Evolutionary conservation across 1,139 yeast genomes (phyloP), one percentile per base, ranked within the genome.

Genomic region (Geotrichum carabidarum): DNA sequence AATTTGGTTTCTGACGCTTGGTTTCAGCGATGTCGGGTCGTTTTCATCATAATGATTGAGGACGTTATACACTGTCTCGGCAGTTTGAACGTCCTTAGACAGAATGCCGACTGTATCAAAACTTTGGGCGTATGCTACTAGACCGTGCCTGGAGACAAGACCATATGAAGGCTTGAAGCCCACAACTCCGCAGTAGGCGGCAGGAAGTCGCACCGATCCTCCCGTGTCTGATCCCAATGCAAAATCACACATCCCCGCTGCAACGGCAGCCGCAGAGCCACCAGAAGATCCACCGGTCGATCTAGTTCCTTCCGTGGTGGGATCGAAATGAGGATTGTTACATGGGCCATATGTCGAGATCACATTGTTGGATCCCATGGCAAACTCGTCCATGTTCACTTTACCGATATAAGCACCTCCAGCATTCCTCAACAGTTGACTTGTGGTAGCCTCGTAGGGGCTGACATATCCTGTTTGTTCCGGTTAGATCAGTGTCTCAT

Each of bases 101-200:
- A 91, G 56, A 0, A 94, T 79, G 0, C 99, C 99, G 8, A 94
- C 97, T 0, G 98, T 90, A 67, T 94, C 99, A 52, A 94, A 74
- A 34, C 94, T 84, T 68, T 94, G 98, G 0, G 98, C 97, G 71
- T 90, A 93, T 0, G 97, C 83, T 3, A 91, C 75, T 11, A 93
- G 88, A 1, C 99, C 99, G 83, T 90, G 84, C 54, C 99, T 74
- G 0, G 97, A 90, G 2, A 94, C 73, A 37, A 96, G 75, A 0
- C 99, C 99, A 68, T 93, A 93, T 0, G 94, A 77, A 0, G 99
- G 99, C 67, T 93, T 93, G 72, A 87, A 90, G 0, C 99, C 99
- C 45, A 80, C 72, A 0, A 86, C 78, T 0, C 89, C 87, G 63
- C 95, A 85, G 69, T 86, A 88, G 22, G 95, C 83, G 0, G 96